Conservation (phyloP, 768 basidiomycete species). For the Gymnopilus dilepis region DNA sequence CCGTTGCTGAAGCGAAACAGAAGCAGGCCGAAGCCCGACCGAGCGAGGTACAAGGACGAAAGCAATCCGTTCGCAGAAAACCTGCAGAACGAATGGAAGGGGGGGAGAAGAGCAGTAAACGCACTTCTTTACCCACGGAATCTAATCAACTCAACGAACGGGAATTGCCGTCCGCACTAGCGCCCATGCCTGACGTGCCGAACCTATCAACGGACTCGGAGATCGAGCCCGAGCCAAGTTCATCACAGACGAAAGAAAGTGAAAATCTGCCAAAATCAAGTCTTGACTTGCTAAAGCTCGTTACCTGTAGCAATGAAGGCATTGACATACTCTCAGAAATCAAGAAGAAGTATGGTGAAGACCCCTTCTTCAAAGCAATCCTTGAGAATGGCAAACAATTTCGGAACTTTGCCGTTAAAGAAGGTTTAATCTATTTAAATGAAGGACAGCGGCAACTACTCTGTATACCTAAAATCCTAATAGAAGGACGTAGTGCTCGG, state of each 20-base stretch:
- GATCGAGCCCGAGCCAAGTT: no score
- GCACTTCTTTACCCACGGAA: constrained; percentile 21
- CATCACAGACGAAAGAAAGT: no score
- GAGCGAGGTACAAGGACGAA: constrained; percentile 25
- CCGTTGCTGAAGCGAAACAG: no score
- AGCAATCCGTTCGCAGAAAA: constrained; percentile 26
- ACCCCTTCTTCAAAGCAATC: no score
- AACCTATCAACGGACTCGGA: no score
- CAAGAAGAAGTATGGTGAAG: neutral
- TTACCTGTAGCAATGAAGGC: no score
- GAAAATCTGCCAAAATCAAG: no score
- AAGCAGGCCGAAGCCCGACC: no score
- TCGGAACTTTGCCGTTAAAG: no score
- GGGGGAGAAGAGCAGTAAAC: no score
- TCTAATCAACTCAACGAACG: constrained; percentile 41
- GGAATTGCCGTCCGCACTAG: constrained; percentile 27
- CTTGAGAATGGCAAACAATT: constrained; percentile 25
- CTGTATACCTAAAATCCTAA: neutral
- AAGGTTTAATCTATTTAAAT: no score
- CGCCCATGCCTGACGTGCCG: constrained; percentile 19
- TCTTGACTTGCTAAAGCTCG: neutral
- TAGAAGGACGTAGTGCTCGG: neutral
- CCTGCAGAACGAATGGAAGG: no score
- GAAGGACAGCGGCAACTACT: neutral
- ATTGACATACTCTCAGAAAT: neutral